These are phyloP conservation scores for Singerocomus inundabilis DNA, from an alignment of 1,284 basidiomycete species.

Conservation along the genomic window DNA sequence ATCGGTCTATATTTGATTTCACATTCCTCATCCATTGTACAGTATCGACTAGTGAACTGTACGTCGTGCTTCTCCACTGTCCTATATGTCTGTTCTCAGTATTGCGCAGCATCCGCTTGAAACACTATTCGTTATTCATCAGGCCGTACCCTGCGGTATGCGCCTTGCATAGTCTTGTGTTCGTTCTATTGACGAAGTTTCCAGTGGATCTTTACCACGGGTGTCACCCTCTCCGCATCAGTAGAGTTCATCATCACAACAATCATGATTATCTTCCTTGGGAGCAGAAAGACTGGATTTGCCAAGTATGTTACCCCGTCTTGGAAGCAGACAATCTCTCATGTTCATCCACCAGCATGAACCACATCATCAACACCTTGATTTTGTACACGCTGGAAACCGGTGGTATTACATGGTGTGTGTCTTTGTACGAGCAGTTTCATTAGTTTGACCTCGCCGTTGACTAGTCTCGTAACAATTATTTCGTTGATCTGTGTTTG, in stretches of 20 bases:
- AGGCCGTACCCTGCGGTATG: constrained; percentile 30
- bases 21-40: background rate
- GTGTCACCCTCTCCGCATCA: constrained; percentile 48
- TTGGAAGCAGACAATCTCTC: background rate
- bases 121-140: constrained; percentile 32
- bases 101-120: constrained; percentile 24
- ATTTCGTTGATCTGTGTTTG: constrained; percentile 47
- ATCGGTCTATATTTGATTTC: background rate
- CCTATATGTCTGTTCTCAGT: background rate
- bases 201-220: constrained; percentile 54
- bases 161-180: background rate
- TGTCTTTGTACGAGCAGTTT: constrained; percentile 8
- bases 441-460: constrained; percentile 23
- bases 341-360: constrained; percentile 38
- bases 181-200: background rate
- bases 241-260: constrained; percentile 52
- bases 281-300: constrained; percentile 41
- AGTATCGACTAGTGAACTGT: constrained; percentile 36
- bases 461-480: constrained; percentile 27
- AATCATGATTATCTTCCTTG: constrained; percentile 47
- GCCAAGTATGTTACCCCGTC: constrained; percentile 32
- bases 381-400: constrained; percentile 56
- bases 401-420: constrained; percentile 47
- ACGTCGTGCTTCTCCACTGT: background rate
- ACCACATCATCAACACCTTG: constrained; percentile 47